These are phyloP conservation scores for Phallus indusiatus DNA, from an alignment of 768 basidiomycete genomes.

Conservation along the genomic window DNA sequence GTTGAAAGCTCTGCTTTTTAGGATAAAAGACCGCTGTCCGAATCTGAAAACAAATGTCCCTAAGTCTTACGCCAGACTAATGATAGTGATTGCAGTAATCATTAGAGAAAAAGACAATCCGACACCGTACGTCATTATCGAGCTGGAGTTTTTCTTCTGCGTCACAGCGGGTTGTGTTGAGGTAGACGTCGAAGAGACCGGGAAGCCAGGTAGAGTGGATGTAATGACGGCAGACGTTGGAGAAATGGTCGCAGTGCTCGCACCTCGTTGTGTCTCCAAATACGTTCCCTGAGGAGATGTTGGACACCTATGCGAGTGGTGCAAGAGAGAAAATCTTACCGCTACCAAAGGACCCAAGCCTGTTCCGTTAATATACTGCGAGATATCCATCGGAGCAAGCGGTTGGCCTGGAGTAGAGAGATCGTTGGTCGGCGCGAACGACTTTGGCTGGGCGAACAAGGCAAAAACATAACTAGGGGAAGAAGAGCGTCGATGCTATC, in stretches of 20 bases:
- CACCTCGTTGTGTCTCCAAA: slow-evolving; percentile 64
- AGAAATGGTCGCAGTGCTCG: slow-evolving; percentile 39
- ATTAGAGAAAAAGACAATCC: no score
- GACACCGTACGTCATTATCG: no score
- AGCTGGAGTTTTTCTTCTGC: slow-evolving; percentile 1
- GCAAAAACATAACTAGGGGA: slow-evolving; percentile 53
- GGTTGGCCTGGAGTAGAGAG: slow-evolving; percentile 40
- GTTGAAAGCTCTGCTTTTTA: neutral
- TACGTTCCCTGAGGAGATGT: slow-evolving; percentile 44
- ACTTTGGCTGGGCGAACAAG: slow-evolving; percentile 52
- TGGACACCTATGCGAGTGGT: neutral
- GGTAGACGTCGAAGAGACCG: slow-evolving; percentile 13
- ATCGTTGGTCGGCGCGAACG: slow-evolving; percentile 51
- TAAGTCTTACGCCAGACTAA: neutral
- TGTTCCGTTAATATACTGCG: slow-evolving; percentile 46
- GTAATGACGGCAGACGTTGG: slow-evolving; percentile 59
- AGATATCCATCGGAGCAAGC: slow-evolving; percentile 48
- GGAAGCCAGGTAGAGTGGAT: slow-evolving; percentile 39
- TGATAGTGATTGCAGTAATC: neutral
- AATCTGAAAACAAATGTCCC: neutral
- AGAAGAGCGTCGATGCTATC: neutral
- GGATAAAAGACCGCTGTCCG: neutral
- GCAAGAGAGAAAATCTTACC: slow-evolving; percentile 26
- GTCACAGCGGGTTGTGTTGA: slow-evolving; percentile 9
- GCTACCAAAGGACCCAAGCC: slow-evolving; percentile 53